Percentiles rank a stretch among this genome's conserved stretches.
These are phyloP conservation scores for Diplodia mutila DNA, from an alignment of 2,329 filamentous ascomycete species.

Conservation along the genomic window DNA sequence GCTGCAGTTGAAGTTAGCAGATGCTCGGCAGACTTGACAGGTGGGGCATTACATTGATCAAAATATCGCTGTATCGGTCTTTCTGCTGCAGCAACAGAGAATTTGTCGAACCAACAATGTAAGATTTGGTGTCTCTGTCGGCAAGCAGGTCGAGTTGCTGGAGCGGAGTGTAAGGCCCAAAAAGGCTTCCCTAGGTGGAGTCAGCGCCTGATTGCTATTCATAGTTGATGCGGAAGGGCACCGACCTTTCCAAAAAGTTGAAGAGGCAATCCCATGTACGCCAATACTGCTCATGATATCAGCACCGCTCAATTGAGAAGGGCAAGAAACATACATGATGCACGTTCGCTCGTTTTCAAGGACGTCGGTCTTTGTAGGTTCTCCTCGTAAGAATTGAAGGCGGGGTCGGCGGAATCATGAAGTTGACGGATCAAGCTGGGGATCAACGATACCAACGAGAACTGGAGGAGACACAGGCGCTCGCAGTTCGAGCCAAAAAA, in stretches of 20 bases:
- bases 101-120: conserved; percentile 96
- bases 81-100: conserved; percentile 90
- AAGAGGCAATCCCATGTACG: conserved; percentile 92
- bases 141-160: conserved; percentile 94
- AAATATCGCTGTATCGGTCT: conserved; percentile 92
- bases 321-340: conserved; percentile 60
- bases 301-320: conserved; percentile 29
- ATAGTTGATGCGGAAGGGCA: not conserved
- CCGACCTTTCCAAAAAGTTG: conserved; percentile 89
- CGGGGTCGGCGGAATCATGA: conserved; percentile 95
- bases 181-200: conserved; percentile 74
- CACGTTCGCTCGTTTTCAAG: conserved; percentile 87
- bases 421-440: conserved; percentile 87
- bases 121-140: conserved; percentile 93
- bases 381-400: conserved; percentile 81
- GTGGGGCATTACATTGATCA: conserved; percentile 70
- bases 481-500: conserved; percentile 73
- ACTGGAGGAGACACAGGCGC: conserved; percentile 54
- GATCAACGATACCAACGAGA: conserved; percentile 92
- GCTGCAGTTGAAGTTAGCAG: conserved; percentile 41
- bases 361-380: conserved; percentile 77
- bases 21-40: too few relatives aligned
- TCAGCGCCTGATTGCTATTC: not conserved
- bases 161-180: conserved; percentile 93
- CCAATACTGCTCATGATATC: conserved; percentile 61